Evolutionary conservation across 257 asterid genomes (phyloP).

Genomic region (Solanum medicagineum): DNA sequence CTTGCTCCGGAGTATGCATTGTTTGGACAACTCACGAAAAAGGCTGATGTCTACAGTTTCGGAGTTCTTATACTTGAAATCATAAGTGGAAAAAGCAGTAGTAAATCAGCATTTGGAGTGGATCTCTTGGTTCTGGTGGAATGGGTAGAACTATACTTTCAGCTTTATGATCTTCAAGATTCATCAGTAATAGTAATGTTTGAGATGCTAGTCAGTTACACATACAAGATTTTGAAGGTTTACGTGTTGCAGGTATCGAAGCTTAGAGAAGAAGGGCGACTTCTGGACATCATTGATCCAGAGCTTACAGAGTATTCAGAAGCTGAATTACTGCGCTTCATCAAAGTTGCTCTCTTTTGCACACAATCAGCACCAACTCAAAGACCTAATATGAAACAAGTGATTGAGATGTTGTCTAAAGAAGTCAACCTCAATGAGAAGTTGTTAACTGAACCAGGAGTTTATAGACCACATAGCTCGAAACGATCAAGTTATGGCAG

Average conservation of each 20-base stretch:
- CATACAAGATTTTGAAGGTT: not conserved
- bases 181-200: not conserved
- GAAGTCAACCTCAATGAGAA: slow-evolving; percentile 51
- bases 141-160: slow-evolving; percentile 41
- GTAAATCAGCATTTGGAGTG: slow-evolving; percentile 59
- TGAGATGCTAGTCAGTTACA: not conserved
- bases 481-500: slow-evolving; percentile 9
- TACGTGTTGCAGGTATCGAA: slow-evolving; percentile 52
- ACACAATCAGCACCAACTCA: slow-evolving; percentile 60
- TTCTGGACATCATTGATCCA: slow-evolving; percentile 55
- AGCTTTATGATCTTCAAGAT: not conserved
- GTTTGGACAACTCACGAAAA: slow-evolving; percentile 63
- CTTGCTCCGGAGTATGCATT: slow-evolving; percentile 73
- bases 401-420: slow-evolving; percentile 52
- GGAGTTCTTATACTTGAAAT: slow-evolving; percentile 71
- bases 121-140: slow-evolving; percentile 47
- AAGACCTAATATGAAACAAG: slow-evolving; percentile 79
- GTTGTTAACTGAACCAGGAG: slow-evolving; percentile 48
- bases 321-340: slow-evolving; percentile 39
- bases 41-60: slow-evolving; percentile 69
- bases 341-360: slow-evolving; percentile 63
- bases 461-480: slow-evolving; percentile 24
- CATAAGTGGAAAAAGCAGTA: slow-evolving; percentile 58
- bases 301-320: slow-evolving; percentile 34
- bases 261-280: slow-evolving; percentile 39